Conservation (phyloP, 2,329 filamentous ascomycete genomes). For the Fusarium brachygibbosum region DNA sequence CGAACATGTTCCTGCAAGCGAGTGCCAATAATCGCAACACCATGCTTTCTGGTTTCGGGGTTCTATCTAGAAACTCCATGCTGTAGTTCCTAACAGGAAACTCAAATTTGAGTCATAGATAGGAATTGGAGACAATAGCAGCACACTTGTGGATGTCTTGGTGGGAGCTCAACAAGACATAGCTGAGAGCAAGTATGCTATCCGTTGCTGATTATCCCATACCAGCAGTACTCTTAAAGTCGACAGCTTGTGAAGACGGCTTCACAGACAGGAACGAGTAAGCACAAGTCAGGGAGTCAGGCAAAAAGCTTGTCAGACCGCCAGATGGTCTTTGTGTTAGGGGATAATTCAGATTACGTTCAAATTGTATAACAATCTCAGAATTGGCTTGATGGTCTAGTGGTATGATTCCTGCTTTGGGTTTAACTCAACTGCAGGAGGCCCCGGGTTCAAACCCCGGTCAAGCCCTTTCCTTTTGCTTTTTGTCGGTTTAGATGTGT, state of each 20-base stretch:
- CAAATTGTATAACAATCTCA: too few relatives aligned
- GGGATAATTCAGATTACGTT: too few relatives aligned
- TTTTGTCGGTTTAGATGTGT: background rate
- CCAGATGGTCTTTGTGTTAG: too few relatives aligned
- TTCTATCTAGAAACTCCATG: background rate
- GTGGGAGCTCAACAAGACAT: background rate
- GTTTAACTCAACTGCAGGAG: conserved; percentile 52
- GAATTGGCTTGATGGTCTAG: conserved; percentile 33
- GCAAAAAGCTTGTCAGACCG: too few relatives aligned
- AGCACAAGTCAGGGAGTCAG: background rate
- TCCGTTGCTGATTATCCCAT: background rate
- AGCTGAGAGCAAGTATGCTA: background rate
- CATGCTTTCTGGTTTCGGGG: background rate
- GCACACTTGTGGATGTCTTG: background rate
- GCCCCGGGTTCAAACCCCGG: conserved; percentile 62
- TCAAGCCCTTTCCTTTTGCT: conserved; percentile 21
- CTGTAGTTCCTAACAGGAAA: too few relatives aligned
- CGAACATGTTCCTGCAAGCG: background rate
- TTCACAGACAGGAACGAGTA: background rate
- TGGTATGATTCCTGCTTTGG: conserved; percentile 42
- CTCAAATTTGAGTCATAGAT: background rate
- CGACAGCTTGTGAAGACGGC: background rate
- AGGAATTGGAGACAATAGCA: background rate
- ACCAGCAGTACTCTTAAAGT: too few relatives aligned
- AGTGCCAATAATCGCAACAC: background rate